These are phyloP conservation scores for Sclerotinia minor DNA, from an alignment of 2,329 filamentous ascomycete species.

Conservation along the genomic window DNA sequence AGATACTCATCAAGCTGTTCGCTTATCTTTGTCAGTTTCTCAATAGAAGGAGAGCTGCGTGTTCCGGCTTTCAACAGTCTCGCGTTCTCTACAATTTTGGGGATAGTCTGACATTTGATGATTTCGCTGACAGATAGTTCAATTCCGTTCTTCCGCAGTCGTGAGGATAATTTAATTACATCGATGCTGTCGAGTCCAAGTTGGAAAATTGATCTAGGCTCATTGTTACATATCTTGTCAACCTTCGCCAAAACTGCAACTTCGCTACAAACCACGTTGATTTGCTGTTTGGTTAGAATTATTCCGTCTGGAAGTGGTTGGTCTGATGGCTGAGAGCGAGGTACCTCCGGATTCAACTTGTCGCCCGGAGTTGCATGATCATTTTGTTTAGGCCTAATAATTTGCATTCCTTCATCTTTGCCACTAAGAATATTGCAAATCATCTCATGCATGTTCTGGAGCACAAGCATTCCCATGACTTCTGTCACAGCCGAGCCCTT, in stretches of 20 bases:
- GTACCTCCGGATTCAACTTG: too few species aligned
- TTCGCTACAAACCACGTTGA: slow-evolving; percentile 54
- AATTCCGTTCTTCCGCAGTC: slow-evolving; percentile 62
- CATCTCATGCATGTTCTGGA: slow-evolving; percentile 46
- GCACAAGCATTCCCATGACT: slow-evolving; percentile 43
- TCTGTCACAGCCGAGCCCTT: slow-evolving; percentile 49
- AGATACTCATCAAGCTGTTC: slow-evolving; percentile 46
- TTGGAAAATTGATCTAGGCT: slow-evolving; percentile 69
- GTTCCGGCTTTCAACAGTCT: slow-evolving; percentile 22
- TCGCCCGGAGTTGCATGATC: neutral
- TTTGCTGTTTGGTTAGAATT: slow-evolving; percentile 52
- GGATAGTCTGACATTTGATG: slow-evolving; percentile 69
- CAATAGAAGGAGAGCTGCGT: slow-evolving; percentile 20
- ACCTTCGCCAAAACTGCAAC: slow-evolving; percentile 63
- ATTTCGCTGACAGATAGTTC: slow-evolving; percentile 71
- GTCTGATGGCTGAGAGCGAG: neutral
- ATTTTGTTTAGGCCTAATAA: neutral
- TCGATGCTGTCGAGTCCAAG: slow-evolving; percentile 92
- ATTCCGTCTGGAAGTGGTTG: slow-evolving; percentile 46
- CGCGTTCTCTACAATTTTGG: slow-evolving; percentile 52
- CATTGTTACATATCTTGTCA: slow-evolving; percentile 52
- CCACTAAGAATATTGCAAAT: slow-evolving; percentile 26
- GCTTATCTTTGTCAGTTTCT: slow-evolving; percentile 37
- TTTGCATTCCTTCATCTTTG: neutral
- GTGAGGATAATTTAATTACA: slow-evolving; percentile 77